Evolutionary conservation across 2,329 filamentous ascomycete genomes (phyloP), one percentile per base, ranked within the genome.

Genomic region (Westerdykella sp.): DNA sequence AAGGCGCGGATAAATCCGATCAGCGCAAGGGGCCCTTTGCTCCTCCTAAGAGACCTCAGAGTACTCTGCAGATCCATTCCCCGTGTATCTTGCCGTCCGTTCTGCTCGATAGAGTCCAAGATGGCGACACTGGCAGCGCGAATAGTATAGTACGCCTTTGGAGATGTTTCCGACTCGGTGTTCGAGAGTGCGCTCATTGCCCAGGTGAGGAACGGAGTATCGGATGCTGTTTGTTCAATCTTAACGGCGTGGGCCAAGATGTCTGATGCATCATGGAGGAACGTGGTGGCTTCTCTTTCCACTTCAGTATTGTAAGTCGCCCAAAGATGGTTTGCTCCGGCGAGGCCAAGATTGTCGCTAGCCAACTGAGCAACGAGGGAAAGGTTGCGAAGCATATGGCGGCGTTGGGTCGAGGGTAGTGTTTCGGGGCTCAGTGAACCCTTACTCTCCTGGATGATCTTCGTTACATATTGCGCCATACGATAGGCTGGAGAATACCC

Each of bases 401-500:
- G 43, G 28, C 49, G 47, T 5, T 54, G 23, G 2, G 56, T 49
- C 13, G 37, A 34, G n/a, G 60, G 59, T 5, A 63, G 42, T 46
- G n/a, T 66, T 56, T 43, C 67, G 7, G 9, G 25, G 4, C 7
- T 28, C 11, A 28, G 2, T 4, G 25, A 9, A 7, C 10, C 32
- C 59, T 18, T 62, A 2, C 65, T 65, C 1, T 62, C 63, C 14
- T 69, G 67, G 25, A 89, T 60, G 0, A 93, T 61, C 39, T 75
- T 75, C 5, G 74, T 72, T 0, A 80, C 77, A 61, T 89, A 95
- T 39, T 84, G 73, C 1, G 84, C 80, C 70, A 94, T 85, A 43
- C 91, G 77, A 12, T 87, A 78, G 1, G 87, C 80, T 42, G 85
- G 73, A 2, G 87, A 87, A 25, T 82, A 79, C 0, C 85, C 85